A percentile compares a stretch with the other conserved stretches of the same genome.
Conservation (phyloP, 352 stramenopile species). For the Thraustotheca clavata region DNA sequence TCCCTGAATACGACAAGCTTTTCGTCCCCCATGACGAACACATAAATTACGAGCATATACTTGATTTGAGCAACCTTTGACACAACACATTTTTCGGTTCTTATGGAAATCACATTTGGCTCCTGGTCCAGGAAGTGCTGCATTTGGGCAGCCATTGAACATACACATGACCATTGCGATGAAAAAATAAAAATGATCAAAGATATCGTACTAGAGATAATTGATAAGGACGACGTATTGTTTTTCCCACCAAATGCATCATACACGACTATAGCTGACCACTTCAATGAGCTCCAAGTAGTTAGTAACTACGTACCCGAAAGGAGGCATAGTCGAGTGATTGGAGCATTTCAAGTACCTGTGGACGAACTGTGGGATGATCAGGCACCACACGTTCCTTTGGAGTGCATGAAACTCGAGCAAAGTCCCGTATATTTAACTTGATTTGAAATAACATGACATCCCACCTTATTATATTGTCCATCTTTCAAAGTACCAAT, state of each 20-base stretch:
- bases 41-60: slow-evolving; percentile 11
- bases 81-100: slow-evolving; percentile 12
- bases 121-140: background rate
- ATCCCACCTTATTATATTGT: too few relatives aligned
- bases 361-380: too few relatives aligned
- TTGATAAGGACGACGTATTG: background rate
- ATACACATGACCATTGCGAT: background rate
- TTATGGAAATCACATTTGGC: slow-evolving; percentile 18
- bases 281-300: background rate
- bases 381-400: too few relatives aligned
- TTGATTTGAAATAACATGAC: too few relatives aligned
- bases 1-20: slow-evolving; percentile 10
- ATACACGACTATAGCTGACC: background rate
- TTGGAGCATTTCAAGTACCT: too few relatives aligned
- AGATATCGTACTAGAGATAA: background rate
- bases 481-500: too few relatives aligned
- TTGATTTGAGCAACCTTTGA: slow-evolving; percentile 16
- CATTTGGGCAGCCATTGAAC: slow-evolving; percentile 15
- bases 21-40: slow-evolving; percentile 14
- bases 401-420: too few relatives aligned
- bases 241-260: background rate
- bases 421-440: too few relatives aligned
- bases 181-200: background rate
- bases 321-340: background rate
- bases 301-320: background rate